phyloP scores from a whole-genome alignment of 495 filamentous ascomycete genomes.

The Rusavskia elegans region DNA sequence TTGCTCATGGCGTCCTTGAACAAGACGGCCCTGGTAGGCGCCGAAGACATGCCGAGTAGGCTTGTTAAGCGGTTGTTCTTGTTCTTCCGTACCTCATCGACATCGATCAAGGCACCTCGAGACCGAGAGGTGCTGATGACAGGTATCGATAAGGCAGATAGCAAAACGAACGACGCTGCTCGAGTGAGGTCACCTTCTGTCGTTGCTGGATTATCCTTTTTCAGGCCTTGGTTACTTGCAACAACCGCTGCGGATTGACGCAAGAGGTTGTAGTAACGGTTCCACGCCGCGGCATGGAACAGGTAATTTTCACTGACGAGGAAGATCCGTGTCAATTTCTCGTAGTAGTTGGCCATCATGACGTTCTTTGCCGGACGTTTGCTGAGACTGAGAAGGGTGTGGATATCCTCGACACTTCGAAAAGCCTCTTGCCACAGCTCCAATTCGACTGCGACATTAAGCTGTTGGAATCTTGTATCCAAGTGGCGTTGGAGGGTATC shows the following conservation, averaged over 20 bases:
- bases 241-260: conserved; percentile 77
- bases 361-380: conserved; percentile 98
- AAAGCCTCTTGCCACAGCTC: conserved; percentile 99
- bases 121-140: conserved; percentile 98
- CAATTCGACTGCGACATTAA: conserved; percentile 94
- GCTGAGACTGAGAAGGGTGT: conserved; percentile 95
- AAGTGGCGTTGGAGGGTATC: conserved; percentile 94
- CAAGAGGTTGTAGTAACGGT: conserved; percentile 89
- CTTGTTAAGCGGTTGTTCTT: conserved; percentile 96
- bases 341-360: conserved; percentile 99
- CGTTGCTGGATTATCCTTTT: conserved; percentile 89
- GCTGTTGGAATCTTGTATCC: conserved; percentile 94
- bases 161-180: conserved; percentile 88
- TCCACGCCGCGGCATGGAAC: conserved; percentile 96
- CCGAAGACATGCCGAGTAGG: conserved; percentile 77
- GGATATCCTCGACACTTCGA: conserved; percentile 96
- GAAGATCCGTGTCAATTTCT: conserved; percentile 96
- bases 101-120: conserved; percentile 85
- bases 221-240: conserved; percentile 62
- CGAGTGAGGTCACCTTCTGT: conserved; percentile 75
- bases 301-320: conserved; percentile 98
- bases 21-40: conserved; percentile 75
- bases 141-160: conserved; percentile 88
- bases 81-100: conserved; percentile 94
- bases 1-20: conserved; percentile 95